Evolutionary conservation across 2,329 filamentous ascomycete species (phyloP), one percentile per base, ranked within the genome.

Genomic region (Phialophora expanda): DNA sequence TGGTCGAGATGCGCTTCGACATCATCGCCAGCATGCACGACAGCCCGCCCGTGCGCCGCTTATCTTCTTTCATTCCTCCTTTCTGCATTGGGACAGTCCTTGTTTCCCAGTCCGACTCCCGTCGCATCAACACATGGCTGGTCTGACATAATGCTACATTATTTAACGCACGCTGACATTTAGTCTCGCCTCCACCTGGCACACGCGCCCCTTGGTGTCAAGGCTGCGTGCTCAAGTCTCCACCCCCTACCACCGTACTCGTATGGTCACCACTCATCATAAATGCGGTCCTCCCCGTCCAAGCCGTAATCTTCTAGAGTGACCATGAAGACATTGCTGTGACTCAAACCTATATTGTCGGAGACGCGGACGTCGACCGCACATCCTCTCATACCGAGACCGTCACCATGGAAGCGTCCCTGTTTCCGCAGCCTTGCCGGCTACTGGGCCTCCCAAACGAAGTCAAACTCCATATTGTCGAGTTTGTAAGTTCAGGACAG

Each of bases 401-500:
- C 48, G 9, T 53, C 48, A 51, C 59, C 38, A 69, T 70, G 69
- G 63, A 64, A 9, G 41, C 38, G 24, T 30, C 55, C 51, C 38
- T 56, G 44, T 54, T 54, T 28, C n/a, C 67, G 32, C 64, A 66
- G 65, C 64, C 66, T 67, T 70, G 68, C 50, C 54, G 66, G 61
- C 58, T 72, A 53, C 46, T 71, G 58, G 50, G 46, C 22, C 62
- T 73, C 7, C 70, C 71, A 24, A 46, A 67, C 11, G 71, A 73
- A 62, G 58, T 73, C 32, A 72, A 70, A 64, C 61, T 73, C 38
- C 61, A 69, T 12, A 67, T 73, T 24, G 63, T 72, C 34, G 61
- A 64, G 56, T 69, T 70, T 65, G 71, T 73, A 53, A 62, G 71
- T 61, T 11, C n/a, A 12, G n/a, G 41, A 8, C 22, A 53, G 60